Base-by-base conservation (phyloP, 1,139 yeast species). In the Suhomyces chickasaworum region DNA sequence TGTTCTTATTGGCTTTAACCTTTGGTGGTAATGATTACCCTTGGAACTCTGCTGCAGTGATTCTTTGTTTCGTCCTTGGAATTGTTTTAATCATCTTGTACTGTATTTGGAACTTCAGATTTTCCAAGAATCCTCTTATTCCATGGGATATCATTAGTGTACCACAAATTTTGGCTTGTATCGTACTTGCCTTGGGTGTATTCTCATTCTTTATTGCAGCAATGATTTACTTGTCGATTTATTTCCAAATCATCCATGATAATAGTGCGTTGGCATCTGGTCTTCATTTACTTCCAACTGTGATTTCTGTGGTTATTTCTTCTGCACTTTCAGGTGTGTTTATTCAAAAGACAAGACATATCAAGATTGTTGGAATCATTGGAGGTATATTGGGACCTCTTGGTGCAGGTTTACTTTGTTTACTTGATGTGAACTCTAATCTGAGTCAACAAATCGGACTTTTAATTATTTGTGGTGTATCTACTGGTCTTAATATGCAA, bases 31-130 rank as follows among this genome's bases (percentile, higher is more conserved):
- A 60, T 18, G 60, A 68, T 22, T 69, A 62, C 49, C 56, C 67
- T 0, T 80, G 85, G 85, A 62, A 67, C 17, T 80, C 86, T 1
- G 81, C 80, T 5, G 72, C 81, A 2, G 81, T 81, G 1, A 80
- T 84, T 23, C 59, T 68, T 32, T 73, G 78, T 56, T 79, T 84
- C 53, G 71, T 76, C 4, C 55, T 84, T 29, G 86, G 88, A 16
- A 82, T 81, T 0, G 41, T 75, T 0, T 37, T 75, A 8, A 31
- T 69, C 1, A 57, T 75, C 15, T 55, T 55, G 0, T 82, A 81
- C 51, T 45, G 64, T 29, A 52, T 72, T 21, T 83, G 80, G 72
- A 80, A 81, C 55, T 80, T 80, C 55, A 51, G 47, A 17, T 62
- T 63, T 46, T 72, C 83, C 1, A 64, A 64, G 29, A 56, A 69